phyloP scores from a whole-genome alignment of 306 rosid genomes.

The Cucumis hystrix region DNA sequence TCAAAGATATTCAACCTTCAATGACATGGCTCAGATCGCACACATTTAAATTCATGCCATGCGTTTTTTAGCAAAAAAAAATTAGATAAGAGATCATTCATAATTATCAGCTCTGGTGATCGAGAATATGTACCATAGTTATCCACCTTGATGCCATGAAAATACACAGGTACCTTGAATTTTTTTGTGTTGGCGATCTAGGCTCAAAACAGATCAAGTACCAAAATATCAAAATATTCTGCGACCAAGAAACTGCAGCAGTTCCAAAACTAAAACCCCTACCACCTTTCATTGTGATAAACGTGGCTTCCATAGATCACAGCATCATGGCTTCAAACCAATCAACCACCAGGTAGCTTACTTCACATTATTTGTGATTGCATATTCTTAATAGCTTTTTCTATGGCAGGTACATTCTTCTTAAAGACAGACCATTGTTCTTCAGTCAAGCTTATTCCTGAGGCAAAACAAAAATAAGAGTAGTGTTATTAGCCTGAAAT shows the following conservation, averaged over 20 bases:
- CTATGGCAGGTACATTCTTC: conserved; percentile 65
- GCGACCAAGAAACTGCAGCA: conserved; percentile 7
- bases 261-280: neutral
- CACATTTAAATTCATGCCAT: neutral
- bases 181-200: neutral
- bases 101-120: neutral
- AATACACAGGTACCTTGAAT: neutral
- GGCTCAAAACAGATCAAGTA: neutral
- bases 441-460: conserved; percentile 90
- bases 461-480: conserved; percentile 11
- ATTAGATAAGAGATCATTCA: neutral
- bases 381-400: conserved; percentile 60
- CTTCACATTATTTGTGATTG: conserved; percentile 30
- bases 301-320: neutral
- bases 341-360: neutral
- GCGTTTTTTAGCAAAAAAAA: neutral
- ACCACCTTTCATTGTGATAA: neutral
- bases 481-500: neutral
- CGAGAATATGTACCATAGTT: neutral
- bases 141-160: neutral
- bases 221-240: conserved; percentile 15
- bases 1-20: neutral
- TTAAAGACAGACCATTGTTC: conserved; percentile 76
- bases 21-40: neutral
- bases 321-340: conserved; percentile 12